Evolutionary conservation across 2,329 filamentous ascomycete genomes (phyloP), one percentile per base, ranked within the genome.

Genomic region (Xylariaceae sp.): DNA sequence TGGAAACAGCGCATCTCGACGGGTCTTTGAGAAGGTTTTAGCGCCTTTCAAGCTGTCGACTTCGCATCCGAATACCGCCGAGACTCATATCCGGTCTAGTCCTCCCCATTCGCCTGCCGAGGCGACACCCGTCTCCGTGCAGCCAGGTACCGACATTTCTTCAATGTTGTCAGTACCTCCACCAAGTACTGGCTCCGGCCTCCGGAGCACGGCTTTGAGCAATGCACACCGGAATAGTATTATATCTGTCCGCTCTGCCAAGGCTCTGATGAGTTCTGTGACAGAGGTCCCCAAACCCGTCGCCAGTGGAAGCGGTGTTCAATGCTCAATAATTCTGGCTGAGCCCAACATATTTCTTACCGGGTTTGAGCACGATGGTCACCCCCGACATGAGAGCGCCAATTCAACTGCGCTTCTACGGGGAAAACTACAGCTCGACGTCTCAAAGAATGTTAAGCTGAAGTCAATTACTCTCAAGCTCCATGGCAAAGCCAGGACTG

Each of bases 381-480:
- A 79, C 58, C 66, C 69, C 7, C 67, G 70, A 6, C 71, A 72
- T 41, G 78, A 82, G 11, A 77, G 79, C 2, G 77, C 82, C 44
- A 86, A 79, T 58, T 73, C 66, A 48, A 92, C 90, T 6, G 88
- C 91, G 1, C 85, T 99, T 64, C 76, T 99, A 12, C 81, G 94
- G 48, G 94, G 94, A 15, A 90, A 85, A 57, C 70, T 99, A 48
- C 86, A 89, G 61, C 67, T 99, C 36, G 86, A 86, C 52, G 81
- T 97, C 11, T 85, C 87, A 41, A 97, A 97, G 66, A 87, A 89
- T 57, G 83, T 90, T 42, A 99, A 99, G 71, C 85, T 99, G 58
- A 96, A 96, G 73, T 86, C 89, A 4, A 81, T 99, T 19, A 90
- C 87, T 6, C 75, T 99, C 45, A 92, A 89, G 61, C 88, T 99